These are phyloP conservation scores for Phenoliferia sp. DNA, from an alignment of 1,284 basidiomycete genomes.

Conservation along the genomic window DNA sequence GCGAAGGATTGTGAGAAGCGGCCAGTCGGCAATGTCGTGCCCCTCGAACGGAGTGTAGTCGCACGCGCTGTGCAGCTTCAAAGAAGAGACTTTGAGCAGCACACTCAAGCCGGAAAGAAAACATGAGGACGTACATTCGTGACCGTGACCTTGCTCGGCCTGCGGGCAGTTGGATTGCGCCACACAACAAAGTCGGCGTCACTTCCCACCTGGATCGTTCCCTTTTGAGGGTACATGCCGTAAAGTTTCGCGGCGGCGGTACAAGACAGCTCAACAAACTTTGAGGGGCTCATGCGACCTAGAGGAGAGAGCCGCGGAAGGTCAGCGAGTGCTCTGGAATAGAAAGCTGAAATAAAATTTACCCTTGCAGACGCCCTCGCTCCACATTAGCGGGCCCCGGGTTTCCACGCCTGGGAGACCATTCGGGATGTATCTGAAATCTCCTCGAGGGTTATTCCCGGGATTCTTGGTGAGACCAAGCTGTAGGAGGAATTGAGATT, in stretches of 20 bases:
- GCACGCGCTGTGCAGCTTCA: constrained; percentile 17
- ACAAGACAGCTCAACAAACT: constrained; percentile 39
- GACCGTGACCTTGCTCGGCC: constrained; percentile 23
- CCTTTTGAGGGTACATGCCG: constrained; percentile 38
- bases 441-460: constrained; percentile 24
- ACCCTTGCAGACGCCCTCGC: constrained; percentile 36
- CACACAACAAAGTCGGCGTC: constrained; percentile 39
- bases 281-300: constrained; percentile 30
- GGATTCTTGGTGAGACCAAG: constrained; percentile 21
- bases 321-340: neutral
- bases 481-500: neutral
- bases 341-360: neutral
- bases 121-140: constrained; percentile 23
- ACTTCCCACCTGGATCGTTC: constrained; percentile 36
- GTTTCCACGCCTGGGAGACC: constrained; percentile 38
- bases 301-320: no score
- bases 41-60: constrained; percentile 38
- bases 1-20: constrained; percentile 32
- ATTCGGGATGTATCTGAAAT: constrained; percentile 37
- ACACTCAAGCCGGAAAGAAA: neutral
- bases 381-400: constrained; percentile 35
- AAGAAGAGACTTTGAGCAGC: neutral
- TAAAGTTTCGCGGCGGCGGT: constrained; percentile 34
- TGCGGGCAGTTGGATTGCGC: constrained; percentile 21
- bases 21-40: constrained; percentile 35